These are phyloP conservation scores for Pneumocystis wakefieldiae DNA, from an alignment of 1,139 yeast species.

Conservation along the genomic window DNA sequence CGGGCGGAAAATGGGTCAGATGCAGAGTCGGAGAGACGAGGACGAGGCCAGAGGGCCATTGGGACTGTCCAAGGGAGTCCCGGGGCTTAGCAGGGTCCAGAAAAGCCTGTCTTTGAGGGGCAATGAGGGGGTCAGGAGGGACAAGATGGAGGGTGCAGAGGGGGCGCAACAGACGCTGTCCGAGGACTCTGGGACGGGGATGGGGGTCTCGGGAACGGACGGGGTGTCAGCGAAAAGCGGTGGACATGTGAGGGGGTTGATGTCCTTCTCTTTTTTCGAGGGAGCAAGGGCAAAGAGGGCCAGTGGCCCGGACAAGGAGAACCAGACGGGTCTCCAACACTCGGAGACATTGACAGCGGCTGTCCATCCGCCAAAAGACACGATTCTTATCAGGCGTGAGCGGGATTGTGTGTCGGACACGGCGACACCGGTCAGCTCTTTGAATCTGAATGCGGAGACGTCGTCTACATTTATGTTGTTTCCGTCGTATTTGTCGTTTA, in stretches of 20 bases:
- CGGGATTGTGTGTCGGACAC: slow-evolving; percentile 7
- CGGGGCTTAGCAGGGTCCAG: background rate
- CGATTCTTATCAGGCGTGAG: slow-evolving; percentile 12
- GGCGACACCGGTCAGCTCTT: slow-evolving; percentile 7
- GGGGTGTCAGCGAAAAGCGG: background rate
- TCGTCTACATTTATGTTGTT: slow-evolving; percentile 6
- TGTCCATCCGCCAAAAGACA: slow-evolving; percentile 11
- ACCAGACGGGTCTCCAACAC: background rate
- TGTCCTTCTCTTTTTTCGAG: background rate
- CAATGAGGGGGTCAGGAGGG: background rate
- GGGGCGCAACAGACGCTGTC: no score
- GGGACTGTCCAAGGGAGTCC: background rate
- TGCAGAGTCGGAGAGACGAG: background rate
- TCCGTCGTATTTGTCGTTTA: slow-evolving; percentile 5
- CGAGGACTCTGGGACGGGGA: background rate
- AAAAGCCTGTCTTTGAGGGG: background rate
- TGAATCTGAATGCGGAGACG: background rate
- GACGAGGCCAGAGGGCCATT: background rate
- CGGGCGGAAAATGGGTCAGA: background rate
- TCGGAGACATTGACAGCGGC: slow-evolving; percentile 1
- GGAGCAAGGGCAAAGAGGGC: background rate
- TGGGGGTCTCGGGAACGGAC: background rate
- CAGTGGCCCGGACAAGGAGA: background rate
- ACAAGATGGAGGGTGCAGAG: background rate
- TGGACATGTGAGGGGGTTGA: background rate